Base-by-base conservation (phyloP, 2,329 filamentous ascomycete species). In the Fusarium cyanostomum region DNA sequence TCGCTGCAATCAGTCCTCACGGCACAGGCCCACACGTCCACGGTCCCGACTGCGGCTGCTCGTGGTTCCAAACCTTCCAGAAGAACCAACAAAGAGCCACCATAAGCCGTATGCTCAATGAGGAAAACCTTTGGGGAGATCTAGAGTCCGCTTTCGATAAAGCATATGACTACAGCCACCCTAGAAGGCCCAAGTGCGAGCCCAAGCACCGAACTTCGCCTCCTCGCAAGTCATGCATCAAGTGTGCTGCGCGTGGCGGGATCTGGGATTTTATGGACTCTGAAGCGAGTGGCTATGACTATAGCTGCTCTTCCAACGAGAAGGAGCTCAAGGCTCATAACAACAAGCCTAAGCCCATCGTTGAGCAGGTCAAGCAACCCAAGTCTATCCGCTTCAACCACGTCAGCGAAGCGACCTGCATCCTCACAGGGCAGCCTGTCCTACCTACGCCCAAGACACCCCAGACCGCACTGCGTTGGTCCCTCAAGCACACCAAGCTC, bases 151-250 rank as follows among this genome's bases (percentile, higher is more conserved):
- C 50, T 0, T 15, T 31, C 7, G 15, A 35, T 15, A 30, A 30
- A 15, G 7, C 8, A 7, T 48, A 30, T 11, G 27, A 39, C 34
- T 30, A 31, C 13, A 38, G 13, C 16, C 10, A 6, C 9, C 34
- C 51, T 8, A 16, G 15, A n/a, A 8, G 39, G 8, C 3, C 33
- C 12, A 33, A 41, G 9, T 21, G 11, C 12, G 8, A 18, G 28
- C 56, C 56, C 5, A 34, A 50, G 4, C 58, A 61, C 15, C 13
- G 16, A 9, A 45, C 28, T 3, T 10, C 35, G 8, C 10, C 2
- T 1, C 43, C 50, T 1, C 7, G 2, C 5, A 60, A 34, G 34
- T n/a, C 58, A 10, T 60, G 49, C 21, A 26, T 61, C 13, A 60
- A 30, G 10, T 16, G 27, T 15, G 3, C n/a, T 6, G n/a, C 38